Base-by-base conservation (phyloP, 305 asterid genomes). In the Fraxinus xanthoxyloides region DNA sequence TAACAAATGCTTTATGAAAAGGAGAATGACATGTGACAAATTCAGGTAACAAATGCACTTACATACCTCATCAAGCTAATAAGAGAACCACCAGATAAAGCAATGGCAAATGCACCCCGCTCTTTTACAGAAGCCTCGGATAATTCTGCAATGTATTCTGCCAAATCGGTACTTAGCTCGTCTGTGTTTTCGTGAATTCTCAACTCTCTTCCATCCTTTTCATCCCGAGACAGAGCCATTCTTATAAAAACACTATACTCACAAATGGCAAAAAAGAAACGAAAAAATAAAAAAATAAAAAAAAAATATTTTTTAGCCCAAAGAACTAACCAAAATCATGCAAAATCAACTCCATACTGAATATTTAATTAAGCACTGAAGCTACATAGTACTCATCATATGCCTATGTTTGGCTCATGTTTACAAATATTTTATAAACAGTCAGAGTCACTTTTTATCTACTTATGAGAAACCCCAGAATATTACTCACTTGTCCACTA, bases 1-100 rank as follows among this genome's bases (percentile, higher is more conserved):
- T 30, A 69, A 84, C 24, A 77, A 79, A 59, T 30, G 6, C 48
- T 67, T 59, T 17, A 24, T 5, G 54, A 28, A 61, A 70, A 75
- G 32, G 56, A 34, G 10, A 81, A 74, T 31, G 70, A 36, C 5
- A 61, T 35, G 35, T 31, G 28, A 72, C 46, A 69, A 43, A 3
- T n/a, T 32, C 26, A 77, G 30, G 19, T 82, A 24, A 65, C 13
- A 72, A 78, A 75, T 73, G 80, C 83, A 75, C 65, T 40, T 83
- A 75, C 77, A 61, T 87, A 93, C 98, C 98, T 81, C 84, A 96
- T 86, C 87, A 96, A 87, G 82, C 88, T 75, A 81, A 96, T 85
- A 81, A 93, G 94, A 35, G 97, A 92, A 77, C 97, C 98, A 84
- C 98, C 98, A 4, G 97, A 93, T 80, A 96, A 87, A 72, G 98